Evolutionary conservation across 495 filamentous ascomycete species (phyloP).

Genomic region (Aspergillus funiculosus): DNA sequence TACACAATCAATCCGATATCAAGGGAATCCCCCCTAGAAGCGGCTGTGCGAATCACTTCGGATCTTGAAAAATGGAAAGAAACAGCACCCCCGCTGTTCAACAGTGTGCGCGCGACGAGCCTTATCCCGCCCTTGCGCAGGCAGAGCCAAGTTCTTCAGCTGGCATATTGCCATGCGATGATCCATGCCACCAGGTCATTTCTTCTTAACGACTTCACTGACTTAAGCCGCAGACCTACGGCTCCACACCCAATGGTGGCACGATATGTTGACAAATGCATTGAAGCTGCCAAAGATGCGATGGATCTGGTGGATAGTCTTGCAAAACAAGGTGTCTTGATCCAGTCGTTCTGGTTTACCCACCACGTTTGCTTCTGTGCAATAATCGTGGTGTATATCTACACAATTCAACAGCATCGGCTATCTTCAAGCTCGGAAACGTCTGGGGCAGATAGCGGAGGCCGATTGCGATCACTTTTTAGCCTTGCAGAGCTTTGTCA

Average conservation of each 20-base stretch:
- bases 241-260: conserved; percentile 30
- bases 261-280: conserved; percentile 37
- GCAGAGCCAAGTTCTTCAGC: conserved; percentile 48
- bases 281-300: conserved; percentile 39
- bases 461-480: conserved; percentile 31
- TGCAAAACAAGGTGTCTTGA: conserved; percentile 34
- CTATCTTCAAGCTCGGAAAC: conserved; percentile 24
- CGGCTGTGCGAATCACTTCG: conserved; percentile 33
- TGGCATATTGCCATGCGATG: conserved; percentile 49
- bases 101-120: conserved; percentile 39
- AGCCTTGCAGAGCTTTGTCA: conserved; percentile 42
- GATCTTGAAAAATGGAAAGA: conserved; percentile 38
- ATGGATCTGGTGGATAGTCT: conserved; percentile 36
- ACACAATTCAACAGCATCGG: conserved; percentile 47
- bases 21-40: conserved; percentile 36
- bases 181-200: conserved; percentile 55
- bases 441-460: conserved; percentile 21
- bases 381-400: conserved; percentile 50
- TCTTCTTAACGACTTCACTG: conserved; percentile 47
- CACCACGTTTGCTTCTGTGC: conserved; percentile 52
- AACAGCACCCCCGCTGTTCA: conserved; percentile 41
- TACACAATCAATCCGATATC: conserved; percentile 42
- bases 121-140: conserved; percentile 48
- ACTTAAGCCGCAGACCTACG: conserved; percentile 33
- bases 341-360: conserved; percentile 48